A percentile compares a stretch with the other conserved stretches of the same genome.
Evolutionary conservation across 2,329 filamentous ascomycete genomes (phyloP).

Genomic region (Aspergillus versicolor): DNA sequence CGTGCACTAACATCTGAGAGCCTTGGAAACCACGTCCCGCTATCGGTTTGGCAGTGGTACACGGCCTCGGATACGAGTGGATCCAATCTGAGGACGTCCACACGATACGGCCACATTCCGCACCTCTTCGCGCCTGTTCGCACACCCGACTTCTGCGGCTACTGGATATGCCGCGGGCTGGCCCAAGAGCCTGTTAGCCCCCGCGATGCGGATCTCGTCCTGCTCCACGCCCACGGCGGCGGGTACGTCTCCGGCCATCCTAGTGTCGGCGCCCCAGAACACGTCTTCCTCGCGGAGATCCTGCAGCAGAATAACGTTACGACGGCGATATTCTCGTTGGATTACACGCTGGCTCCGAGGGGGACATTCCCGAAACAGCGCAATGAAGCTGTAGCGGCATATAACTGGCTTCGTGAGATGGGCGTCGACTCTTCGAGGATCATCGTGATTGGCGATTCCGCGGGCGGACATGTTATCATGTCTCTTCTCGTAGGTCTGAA

Average conservation of each 20-base stretch:
- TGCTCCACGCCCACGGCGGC: slow-evolving; percentile 23
- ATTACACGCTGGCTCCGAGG: slow-evolving; percentile 77
- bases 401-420: slow-evolving; percentile 44
- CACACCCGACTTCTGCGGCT: slow-evolving; percentile 6
- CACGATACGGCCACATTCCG: slow-evolving; percentile 13
- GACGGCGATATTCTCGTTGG: slow-evolving; percentile 70
- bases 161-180: slow-evolving; percentile 18
- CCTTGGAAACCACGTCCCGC: slow-evolving; percentile 16
- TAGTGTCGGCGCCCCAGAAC: slow-evolving; percentile 15
- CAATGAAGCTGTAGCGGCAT: slow-evolving; percentile 66
- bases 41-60: slow-evolving; percentile 7
- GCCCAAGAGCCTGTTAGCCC: slow-evolving; percentile 1
- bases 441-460: slow-evolving; percentile 16
- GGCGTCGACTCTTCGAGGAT: slow-evolving; percentile 9
- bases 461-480: slow-evolving; percentile 14
- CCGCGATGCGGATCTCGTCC: slow-evolving; percentile 15
- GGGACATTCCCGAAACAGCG: slow-evolving; percentile 71
- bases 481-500: slow-evolving; percentile 8
- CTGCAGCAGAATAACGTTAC: slow-evolving; percentile 54
- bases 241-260: slow-evolving; percentile 21
- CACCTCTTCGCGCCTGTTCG: slow-evolving; percentile 14
- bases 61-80: slow-evolving; percentile 4
- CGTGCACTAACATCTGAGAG: neutral
- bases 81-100: slow-evolving; percentile 3
- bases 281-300: slow-evolving; percentile 20